Conservation (phyloP, 2,329 filamentous ascomycete genomes). For the Pseudopyricularia javanii region DNA sequence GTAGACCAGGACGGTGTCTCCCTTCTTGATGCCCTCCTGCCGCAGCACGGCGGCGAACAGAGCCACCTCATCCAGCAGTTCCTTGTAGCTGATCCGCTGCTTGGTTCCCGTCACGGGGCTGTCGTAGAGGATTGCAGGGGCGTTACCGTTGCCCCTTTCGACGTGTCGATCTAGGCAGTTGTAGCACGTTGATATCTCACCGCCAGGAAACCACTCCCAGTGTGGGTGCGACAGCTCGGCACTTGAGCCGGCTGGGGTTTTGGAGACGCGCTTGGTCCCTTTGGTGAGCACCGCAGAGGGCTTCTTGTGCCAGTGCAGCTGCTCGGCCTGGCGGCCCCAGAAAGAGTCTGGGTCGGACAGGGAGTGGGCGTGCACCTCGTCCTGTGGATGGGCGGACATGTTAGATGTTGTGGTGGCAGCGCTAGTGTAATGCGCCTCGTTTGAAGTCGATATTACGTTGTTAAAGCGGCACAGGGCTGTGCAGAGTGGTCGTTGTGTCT, state of each 20-base stretch:
- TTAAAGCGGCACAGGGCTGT: background rate
- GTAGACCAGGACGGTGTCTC: slow-evolving; percentile 83
- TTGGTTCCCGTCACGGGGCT: slow-evolving; percentile 70
- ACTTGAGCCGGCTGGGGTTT: slow-evolving; percentile 27
- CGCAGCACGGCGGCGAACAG: slow-evolving; percentile 68
- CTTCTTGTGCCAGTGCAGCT: slow-evolving; percentile 69
- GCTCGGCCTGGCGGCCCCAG: slow-evolving; percentile 63
- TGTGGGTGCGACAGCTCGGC: slow-evolving; percentile 44
- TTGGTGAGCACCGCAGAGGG: slow-evolving; percentile 50
- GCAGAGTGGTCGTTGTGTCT: background rate
- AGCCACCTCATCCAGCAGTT: slow-evolving; percentile 70
- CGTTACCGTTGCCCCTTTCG: slow-evolving; percentile 59
- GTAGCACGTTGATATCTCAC: slow-evolving; percentile 81
- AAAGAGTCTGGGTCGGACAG: slow-evolving; percentile 59
- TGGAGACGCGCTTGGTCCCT: slow-evolving; percentile 47
- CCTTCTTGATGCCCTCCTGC: slow-evolving; percentile 70
- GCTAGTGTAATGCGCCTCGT: background rate
- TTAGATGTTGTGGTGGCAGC: background rate
- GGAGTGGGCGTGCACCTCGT: slow-evolving; percentile 41
- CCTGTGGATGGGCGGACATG: slow-evolving; percentile 29
- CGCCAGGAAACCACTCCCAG: slow-evolving; percentile 86
- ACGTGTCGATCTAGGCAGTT: slow-evolving; percentile 90
- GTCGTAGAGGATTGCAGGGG: slow-evolving; percentile 74
- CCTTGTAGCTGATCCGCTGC: slow-evolving; percentile 59
- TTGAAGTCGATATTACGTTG: background rate